Percentiles rank a stretch among this genome's conserved stretches.
These are phyloP conservation scores for Botrytis porri DNA, from an alignment of 2,329 filamentous ascomycete species.

Conservation along the genomic window DNA sequence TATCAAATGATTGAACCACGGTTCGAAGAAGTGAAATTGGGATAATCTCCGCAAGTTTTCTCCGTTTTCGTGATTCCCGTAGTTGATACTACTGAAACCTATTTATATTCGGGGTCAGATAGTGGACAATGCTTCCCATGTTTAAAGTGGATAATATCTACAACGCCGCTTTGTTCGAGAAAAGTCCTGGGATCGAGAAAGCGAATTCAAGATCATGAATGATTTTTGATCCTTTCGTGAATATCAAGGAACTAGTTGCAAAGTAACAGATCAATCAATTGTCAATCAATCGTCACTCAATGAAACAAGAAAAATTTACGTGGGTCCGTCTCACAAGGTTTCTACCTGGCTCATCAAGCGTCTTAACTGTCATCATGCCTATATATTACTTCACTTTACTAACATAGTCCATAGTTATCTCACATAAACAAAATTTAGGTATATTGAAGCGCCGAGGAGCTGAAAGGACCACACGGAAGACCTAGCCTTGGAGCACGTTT, in stretches of 20 bases:
- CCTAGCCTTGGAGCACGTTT: constrained; percentile 11
- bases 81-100: constrained; percentile 10
- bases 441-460: neutral
- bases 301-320: neutral
- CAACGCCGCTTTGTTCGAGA: constrained; percentile 15
- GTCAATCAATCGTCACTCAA: neutral
- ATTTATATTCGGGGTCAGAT: constrained; percentile 13
- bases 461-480: neutral
- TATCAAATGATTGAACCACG: constrained; percentile 14
- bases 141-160: constrained; percentile 9
- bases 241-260: neutral
- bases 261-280: neutral
- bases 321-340: neutral
- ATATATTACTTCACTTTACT: neutral
- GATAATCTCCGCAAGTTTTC: constrained; percentile 17
- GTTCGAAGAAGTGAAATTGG: constrained; percentile 8
- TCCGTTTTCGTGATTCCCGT: constrained; percentile 18
- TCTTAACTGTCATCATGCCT: neutral
- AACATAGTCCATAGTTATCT: neutral
- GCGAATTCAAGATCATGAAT: neutral
- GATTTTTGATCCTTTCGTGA: neutral
- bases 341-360: neutral
- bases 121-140: constrained; percentile 13
- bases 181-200: neutral
- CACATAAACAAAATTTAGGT: neutral